Conservation (phyloP, 768 basidiomycete genomes). For the Neoboletus subvelutipes region DNA sequence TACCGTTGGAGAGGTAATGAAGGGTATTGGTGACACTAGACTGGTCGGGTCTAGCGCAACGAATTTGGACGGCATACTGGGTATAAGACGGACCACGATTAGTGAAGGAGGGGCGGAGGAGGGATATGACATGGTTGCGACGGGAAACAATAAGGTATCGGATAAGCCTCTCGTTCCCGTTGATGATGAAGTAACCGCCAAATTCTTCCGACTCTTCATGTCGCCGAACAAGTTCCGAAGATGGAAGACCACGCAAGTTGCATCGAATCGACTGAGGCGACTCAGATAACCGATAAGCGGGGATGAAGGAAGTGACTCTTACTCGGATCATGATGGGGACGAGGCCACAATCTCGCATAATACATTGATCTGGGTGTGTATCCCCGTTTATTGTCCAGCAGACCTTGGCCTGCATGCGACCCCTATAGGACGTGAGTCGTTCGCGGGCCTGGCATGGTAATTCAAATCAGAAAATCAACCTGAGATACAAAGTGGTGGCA, state of each 20-base stretch:
- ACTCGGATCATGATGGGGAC: constrained; percentile 97
- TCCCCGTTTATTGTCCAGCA: constrained; percentile 75
- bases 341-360: constrained; percentile 83
- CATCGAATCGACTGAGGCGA: constrained; percentile 77
- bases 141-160: constrained; percentile 96
- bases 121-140: constrained; percentile 91
- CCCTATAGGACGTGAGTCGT: constrained; percentile 87
- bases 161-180: constrained; percentile 98
- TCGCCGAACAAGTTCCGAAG: constrained; percentile 80
- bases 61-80: constrained; percentile 90
- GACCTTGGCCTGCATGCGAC: constrained; percentile 82
- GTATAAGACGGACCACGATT: constrained; percentile 96
- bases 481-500: background rate
- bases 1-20: constrained; percentile 97
- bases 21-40: constrained; percentile 91
- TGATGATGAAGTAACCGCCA: constrained; percentile 97
- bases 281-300: background rate
- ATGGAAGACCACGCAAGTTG: constrained; percentile 83
- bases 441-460: constrained; percentile 72
- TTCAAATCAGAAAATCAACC: constrained; percentile 9
- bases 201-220: constrained; percentile 99
- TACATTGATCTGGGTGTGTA: constrained; percentile 63
- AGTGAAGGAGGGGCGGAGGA: constrained; percentile 86
- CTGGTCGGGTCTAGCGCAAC: constrained; percentile 92
- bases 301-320: constrained; percentile 33